Base-by-base conservation (phyloP, 768 basidiomycete genomes). In the Phlegmacium glaucopus region DNA sequence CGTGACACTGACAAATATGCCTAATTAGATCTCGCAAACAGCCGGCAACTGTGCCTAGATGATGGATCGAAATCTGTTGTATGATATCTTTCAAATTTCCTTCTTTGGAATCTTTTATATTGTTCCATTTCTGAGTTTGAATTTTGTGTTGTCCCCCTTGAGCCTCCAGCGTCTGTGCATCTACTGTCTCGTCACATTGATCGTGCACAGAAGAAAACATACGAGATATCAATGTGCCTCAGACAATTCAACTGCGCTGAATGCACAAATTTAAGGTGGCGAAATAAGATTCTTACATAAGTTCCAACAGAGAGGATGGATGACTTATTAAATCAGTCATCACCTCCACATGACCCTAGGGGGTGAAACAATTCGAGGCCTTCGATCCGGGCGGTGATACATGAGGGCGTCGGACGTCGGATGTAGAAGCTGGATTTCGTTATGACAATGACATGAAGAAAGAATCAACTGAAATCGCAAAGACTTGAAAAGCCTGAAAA, bases 11-110 rank as follows among this genome's bases (percentile, higher is more conserved):
- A 3, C 22, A 22, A 22, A 3, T 22, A 22, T 22, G 22, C 3
- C 22, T 22, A 5, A 22, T 5, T 3, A 5, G 22, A 22, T 22
- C 22, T 22, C 22, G 44, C 29, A 41, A 37, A 41, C 12, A 18
- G 37, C n/a, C 41, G 28, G 35, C 11, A 30, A 36, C 32, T 17
- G 34, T 42, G 9, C 50, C 45, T 22, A n/a, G n/a, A n/a, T n/a
- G n/a, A n/a, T n/a, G 22, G 22, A 22, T 22, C 22, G 22, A 22
- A 22, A 34, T 34, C 10, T 2, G 32, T n/a, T n/a, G 15, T 30
- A 30, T n/a, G 48, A 28, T 42, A 15, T 40, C 57, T 50, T 58
- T 58, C 49, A 53, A 15, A 55, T 58, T 58, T 55, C 57, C 51
- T 45, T 55, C 47, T 49, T n/a, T 53, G 27, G 45, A 35, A 22